Percentiles rank a stretch among this genome's conserved stretches.
Evolutionary conservation across 495 filamentous ascomycete species (phyloP).

Genomic region (Evernia prunastri): DNA sequence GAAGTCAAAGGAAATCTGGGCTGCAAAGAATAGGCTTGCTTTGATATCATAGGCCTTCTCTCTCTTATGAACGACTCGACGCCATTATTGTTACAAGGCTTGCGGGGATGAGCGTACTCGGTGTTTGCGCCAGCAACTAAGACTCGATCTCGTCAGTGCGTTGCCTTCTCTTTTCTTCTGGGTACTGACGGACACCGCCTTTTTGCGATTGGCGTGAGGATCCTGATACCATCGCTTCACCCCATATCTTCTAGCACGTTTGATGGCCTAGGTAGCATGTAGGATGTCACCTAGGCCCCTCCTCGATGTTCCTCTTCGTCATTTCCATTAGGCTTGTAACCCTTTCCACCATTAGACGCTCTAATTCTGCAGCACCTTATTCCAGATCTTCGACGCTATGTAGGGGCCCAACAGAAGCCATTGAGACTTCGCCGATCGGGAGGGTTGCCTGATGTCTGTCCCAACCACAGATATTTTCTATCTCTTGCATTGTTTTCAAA

Average conservation of each 20-base stretch:
- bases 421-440: not conserved
- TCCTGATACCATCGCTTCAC: not conserved
- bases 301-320: not conserved
- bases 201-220: too few species aligned
- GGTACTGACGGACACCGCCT: too few species aligned
- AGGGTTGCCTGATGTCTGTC: not conserved
- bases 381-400: not conserved
- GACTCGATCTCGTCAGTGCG: too few species aligned
- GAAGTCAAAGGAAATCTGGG: not conserved
- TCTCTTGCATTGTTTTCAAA: not conserved
- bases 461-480: not conserved
- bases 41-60: too few species aligned
- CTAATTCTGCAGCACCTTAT: not conserved
- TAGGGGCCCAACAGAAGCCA: not conserved
- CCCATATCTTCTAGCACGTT: not conserved
- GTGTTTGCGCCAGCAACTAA: too few species aligned
- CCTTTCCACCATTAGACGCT: not conserved
- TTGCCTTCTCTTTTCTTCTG: too few species aligned
- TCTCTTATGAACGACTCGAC: too few species aligned
- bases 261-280: not conserved
- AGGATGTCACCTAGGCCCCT: not conserved
- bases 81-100: too few species aligned
- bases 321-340: not conserved
- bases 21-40: not conserved
- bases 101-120: too few species aligned